Percentiles rank a stretch among this genome's conserved stretches.
Conservation (phyloP, 441 rosid genomes). For the Kokia cookei region DNA sequence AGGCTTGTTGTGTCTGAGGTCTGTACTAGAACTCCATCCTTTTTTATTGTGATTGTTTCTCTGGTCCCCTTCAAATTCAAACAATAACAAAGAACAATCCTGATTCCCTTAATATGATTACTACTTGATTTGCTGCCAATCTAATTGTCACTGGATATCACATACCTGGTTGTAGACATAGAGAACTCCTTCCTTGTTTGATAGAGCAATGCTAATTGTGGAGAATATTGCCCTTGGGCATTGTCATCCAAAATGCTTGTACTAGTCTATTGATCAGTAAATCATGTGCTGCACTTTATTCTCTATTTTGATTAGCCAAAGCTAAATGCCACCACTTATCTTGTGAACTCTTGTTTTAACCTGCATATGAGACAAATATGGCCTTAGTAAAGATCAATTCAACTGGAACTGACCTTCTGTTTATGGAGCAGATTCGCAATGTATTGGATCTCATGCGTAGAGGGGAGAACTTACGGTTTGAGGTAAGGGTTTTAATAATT, state of each 20-base stretch:
- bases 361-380: neutral
- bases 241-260: neutral
- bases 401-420: conserved; percentile 17
- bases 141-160: neutral
- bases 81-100: neutral
- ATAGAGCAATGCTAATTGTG: neutral
- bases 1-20: conserved; percentile 76
- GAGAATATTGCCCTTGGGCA: neutral
- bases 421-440: conserved; percentile 57
- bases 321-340: neutral
- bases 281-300: neutral
- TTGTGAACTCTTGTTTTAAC: neutral
- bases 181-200: neutral
- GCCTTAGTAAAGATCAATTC: neutral
- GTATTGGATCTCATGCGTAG: conserved; percentile 84
- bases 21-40: conserved; percentile 14
- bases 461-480: conserved; percentile 70
- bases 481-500: conserved; percentile 38
- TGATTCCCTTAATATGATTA: neutral
- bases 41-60: neutral
- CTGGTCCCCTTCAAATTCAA: neutral
- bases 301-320: neutral
- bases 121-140: neutral
- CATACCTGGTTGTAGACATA: neutral
- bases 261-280: neutral